Evolutionary conservation across 192 early-diverging fungal species (phyloP).

Genomic region (Lobulomyces angularis): DNA sequence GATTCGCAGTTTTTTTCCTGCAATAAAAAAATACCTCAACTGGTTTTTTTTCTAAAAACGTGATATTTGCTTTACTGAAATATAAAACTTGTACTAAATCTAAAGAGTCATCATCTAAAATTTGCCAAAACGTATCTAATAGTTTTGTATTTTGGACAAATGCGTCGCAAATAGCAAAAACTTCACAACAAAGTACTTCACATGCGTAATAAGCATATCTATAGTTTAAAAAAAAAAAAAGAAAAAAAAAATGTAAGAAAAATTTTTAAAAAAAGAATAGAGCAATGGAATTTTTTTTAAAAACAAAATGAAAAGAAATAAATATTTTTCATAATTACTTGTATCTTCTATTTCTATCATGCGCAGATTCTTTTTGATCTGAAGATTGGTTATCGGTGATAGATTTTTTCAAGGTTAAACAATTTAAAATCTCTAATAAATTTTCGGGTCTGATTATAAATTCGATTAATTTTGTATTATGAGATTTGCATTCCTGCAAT

Average conservation of each 20-base stretch:
- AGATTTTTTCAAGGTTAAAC: too few relatives aligned
- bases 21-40: constrained; percentile 49
- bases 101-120: constrained; percentile 66
- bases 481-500: constrained; percentile 85
- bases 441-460: too few relatives aligned
- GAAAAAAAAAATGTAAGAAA: neutral
- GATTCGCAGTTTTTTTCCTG: too few relatives aligned
- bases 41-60: constrained; percentile 79
- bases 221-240: neutral
- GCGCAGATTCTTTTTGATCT: constrained; percentile 20
- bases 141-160: constrained; percentile 57
- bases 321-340: neutral
- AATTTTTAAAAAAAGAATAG: neutral
- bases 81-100: constrained; percentile 75
- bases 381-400: too few relatives aligned
- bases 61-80: constrained; percentile 81
- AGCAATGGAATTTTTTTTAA: too few relatives aligned
- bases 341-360: neutral
- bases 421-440: too few relatives aligned
- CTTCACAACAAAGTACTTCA: constrained; percentile 67
- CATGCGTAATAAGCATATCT: constrained; percentile 76
- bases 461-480: constrained; percentile 82
- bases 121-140: constrained; percentile 71
- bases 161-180: constrained; percentile 65
- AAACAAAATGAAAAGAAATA: neutral